Conservation (phyloP, 176 grass and related monocot species). For the Eleusine coracana region DNA sequence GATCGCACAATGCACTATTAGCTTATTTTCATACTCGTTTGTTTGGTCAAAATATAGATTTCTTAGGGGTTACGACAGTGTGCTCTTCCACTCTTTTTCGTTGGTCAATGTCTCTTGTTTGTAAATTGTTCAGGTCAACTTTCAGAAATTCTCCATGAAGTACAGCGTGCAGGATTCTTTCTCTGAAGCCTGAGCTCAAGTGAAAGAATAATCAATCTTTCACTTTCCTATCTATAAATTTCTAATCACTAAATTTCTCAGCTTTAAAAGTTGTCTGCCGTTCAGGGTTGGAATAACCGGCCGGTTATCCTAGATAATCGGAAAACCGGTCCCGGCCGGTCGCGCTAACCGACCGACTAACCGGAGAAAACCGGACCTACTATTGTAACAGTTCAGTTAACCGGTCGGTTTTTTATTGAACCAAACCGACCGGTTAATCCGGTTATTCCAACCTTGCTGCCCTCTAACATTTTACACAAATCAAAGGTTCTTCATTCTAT, state of each 20-base stretch:
- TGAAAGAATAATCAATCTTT: slow-evolving; percentile 6
- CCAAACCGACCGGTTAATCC: no score
- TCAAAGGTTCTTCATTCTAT: neutral
- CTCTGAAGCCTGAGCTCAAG: neutral
- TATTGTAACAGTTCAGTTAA: no score
- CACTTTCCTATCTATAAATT: neutral
- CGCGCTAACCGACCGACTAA: no score
- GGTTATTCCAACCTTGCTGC: no score
- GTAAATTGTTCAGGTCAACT: slow-evolving; percentile 21
- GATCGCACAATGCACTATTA: neutral
- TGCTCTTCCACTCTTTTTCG: slow-evolving; percentile 7
- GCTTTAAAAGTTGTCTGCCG: no score
- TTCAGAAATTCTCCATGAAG: slow-evolving; percentile 28
- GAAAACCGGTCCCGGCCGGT: no score
- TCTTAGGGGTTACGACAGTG: slow-evolving; percentile 7
- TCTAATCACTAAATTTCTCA: neutral
- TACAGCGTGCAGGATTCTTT: neutral
- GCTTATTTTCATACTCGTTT: slow-evolving; percentile 8
- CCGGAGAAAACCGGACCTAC: no score
- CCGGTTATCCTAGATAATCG: no score
- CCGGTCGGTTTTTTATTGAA: no score
- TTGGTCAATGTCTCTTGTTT: slow-evolving; percentile 2
- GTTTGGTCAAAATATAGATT: slow-evolving; percentile 31
- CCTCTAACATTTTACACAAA: no score
- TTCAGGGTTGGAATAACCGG: no score